A percentile compares a stretch with the other conserved stretches of the same genome.
phyloP scores from a whole-genome alignment of 2,329 filamentous ascomycete species.

The Colletotrichum sp. region DNA sequence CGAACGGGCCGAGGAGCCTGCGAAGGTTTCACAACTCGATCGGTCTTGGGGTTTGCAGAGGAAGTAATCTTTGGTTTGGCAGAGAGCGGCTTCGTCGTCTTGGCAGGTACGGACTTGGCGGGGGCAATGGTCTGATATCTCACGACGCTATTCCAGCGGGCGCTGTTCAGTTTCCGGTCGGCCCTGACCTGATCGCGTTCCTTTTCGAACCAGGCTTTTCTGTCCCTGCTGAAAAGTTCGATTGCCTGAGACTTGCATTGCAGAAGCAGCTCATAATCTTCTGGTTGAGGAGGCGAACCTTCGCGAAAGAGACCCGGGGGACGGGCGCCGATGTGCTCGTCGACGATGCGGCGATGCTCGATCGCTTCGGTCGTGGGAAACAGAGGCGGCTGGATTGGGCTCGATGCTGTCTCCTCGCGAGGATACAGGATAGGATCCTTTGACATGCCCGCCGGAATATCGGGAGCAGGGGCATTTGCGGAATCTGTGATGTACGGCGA shows the following conservation, averaged over 20 bases:
- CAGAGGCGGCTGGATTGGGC: slow-evolving; percentile 52
- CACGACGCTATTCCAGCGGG: slow-evolving; percentile 34
- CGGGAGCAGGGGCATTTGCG: slow-evolving; percentile 36
- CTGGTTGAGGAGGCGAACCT: slow-evolving; percentile 51
- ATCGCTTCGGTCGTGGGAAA: slow-evolving; percentile 50
- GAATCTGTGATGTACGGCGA: slow-evolving; percentile 53
- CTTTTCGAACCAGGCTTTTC: slow-evolving; percentile 50
- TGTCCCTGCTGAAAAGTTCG: slow-evolving; percentile 49
- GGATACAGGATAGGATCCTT: slow-evolving; percentile 67
- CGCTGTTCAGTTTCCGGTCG: slow-evolving; percentile 44
- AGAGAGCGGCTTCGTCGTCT: slow-evolving; percentile 18
- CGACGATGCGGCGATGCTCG: slow-evolving; percentile 51
- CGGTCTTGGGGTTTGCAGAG: slow-evolving; percentile 30
- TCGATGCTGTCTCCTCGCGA: slow-evolving; percentile 43
- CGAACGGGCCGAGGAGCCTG: slow-evolving; percentile 41
- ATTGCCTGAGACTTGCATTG: slow-evolving; percentile 59
- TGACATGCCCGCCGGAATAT: slow-evolving; percentile 35
- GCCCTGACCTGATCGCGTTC: slow-evolving; percentile 56
- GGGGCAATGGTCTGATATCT: slow-evolving; percentile 46
- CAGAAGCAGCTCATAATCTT: slow-evolving; percentile 60
- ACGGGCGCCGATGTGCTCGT: slow-evolving; percentile 54
- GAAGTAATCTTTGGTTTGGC: not conserved
- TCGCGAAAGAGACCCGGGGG: slow-evolving; percentile 45
- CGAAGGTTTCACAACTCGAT: slow-evolving; percentile 39
- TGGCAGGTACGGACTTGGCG: slow-evolving; percentile 38